Percentiles rank a stretch among this genome's conserved stretches.
phyloP scores from a whole-genome alignment of 2,329 filamentous ascomycete species.

The Elsinoe fawcettii region DNA sequence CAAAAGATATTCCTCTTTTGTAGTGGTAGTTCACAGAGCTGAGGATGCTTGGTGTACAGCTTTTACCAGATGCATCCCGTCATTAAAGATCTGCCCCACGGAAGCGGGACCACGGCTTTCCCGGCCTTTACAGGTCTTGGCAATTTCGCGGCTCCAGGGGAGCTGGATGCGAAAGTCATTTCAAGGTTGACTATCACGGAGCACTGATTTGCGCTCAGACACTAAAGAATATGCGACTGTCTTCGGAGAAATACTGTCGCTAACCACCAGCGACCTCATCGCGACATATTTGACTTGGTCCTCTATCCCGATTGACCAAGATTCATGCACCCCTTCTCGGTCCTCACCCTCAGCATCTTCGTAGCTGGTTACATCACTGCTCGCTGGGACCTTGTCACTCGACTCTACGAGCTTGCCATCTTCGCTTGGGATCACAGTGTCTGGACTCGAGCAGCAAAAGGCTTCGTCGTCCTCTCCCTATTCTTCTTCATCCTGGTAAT shows the following conservation, averaged over 20 bases:
- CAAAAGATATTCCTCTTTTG: too few species aligned
- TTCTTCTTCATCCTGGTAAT: slow-evolving; percentile 79
- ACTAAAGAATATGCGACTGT: neutral
- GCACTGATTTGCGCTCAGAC: neutral
- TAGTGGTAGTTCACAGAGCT: too few species aligned
- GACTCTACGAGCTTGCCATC: slow-evolving; percentile 90
- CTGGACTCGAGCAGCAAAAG: slow-evolving; percentile 77
- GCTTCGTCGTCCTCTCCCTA: slow-evolving; percentile 71
- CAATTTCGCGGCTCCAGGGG: slow-evolving; percentile 1
- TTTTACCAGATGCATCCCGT: neutral
- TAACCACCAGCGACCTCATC: neutral
- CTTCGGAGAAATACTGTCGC: neutral
- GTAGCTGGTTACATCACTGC: slow-evolving; percentile 99
- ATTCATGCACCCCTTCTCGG: slow-evolving; percentile 95
- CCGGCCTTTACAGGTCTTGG: slow-evolving; percentile 8
- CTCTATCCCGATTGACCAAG: neutral
- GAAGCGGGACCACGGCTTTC: neutral
- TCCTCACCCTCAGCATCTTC: slow-evolving; percentile 94
- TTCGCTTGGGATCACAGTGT: slow-evolving; percentile 99
- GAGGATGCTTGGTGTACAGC: too few species aligned
- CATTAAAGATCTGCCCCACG: neutral
- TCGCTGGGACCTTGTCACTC: slow-evolving; percentile 95
- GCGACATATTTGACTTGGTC: too few species aligned
- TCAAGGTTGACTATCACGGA: neutral
- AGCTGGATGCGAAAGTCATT: neutral